Percentiles rank a stretch among this genome's conserved stretches.
These are phyloP conservation scores for Pneumocystis murina DNA, from an alignment of 1,139 yeast genomes.

Conservation along the genomic window DNA sequence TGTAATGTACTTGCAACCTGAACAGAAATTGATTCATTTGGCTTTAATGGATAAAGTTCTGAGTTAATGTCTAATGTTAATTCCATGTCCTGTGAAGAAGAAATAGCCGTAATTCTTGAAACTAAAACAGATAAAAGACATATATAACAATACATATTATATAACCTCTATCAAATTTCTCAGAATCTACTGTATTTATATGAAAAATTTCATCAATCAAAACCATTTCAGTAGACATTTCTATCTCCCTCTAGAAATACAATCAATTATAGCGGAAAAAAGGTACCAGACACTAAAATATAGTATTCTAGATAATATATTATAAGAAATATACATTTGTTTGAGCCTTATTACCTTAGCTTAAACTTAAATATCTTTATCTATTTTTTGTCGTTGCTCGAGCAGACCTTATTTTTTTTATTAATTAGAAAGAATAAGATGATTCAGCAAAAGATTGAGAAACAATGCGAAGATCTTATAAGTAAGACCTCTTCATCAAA, in stretches of 20 bases:
- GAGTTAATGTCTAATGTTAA: slow-evolving; percentile 83
- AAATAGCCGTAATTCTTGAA: slow-evolving; percentile 72
- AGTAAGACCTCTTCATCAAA: background rate
- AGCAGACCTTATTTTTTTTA: background rate
- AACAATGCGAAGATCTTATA: background rate
- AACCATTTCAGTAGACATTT: slow-evolving; percentile 28
- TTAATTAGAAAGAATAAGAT: background rate
- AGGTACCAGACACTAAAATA: no score
- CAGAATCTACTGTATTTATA: slow-evolving; percentile 71
- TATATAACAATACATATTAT: no score
- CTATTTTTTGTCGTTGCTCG: background rate
- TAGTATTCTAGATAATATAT: no score
- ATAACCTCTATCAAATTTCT: slow-evolving; percentile 60
- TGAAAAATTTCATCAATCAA: slow-evolving; percentile 88
- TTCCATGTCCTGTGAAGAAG: slow-evolving; percentile 70
- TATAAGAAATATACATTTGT: no score
- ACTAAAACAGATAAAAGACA: slow-evolving; percentile 27
- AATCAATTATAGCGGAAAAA: no score
- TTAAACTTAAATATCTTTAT: background rate
- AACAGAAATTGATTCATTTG: slow-evolving; percentile 70
- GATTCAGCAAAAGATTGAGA: background rate
- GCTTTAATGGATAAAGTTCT: slow-evolving; percentile 75
- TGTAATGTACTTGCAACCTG: slow-evolving; percentile 67
- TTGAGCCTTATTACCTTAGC: background rate
- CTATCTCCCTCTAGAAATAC: no score